Conservation (phyloP, 495 filamentous ascomycete genomes). For the Tetracladium setigerum region DNA sequence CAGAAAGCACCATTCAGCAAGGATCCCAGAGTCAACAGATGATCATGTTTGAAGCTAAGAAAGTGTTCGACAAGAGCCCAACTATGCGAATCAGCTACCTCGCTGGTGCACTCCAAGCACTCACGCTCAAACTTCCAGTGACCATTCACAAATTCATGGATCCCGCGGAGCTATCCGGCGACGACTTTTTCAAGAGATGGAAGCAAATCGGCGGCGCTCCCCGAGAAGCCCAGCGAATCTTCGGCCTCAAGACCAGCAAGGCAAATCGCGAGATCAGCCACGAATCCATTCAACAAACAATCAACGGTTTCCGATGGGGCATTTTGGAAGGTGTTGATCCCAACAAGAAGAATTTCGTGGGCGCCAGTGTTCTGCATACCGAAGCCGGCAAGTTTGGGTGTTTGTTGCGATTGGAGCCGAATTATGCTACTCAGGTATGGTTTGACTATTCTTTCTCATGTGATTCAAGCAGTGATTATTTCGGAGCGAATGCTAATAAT, state of each 20-base stretch:
- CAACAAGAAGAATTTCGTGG: slow-evolving; percentile 87
- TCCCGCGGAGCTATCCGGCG: slow-evolving; percentile 67
- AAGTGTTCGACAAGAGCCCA: slow-evolving; percentile 74
- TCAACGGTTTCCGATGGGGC: slow-evolving; percentile 83
- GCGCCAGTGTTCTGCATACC: slow-evolving; percentile 84
- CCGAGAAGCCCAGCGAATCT: slow-evolving; percentile 80
- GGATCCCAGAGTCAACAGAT: slow-evolving; percentile 84
- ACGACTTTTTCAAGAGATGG: slow-evolving; percentile 99
- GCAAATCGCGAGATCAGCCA: slow-evolving; percentile 43
- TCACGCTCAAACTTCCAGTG: slow-evolving; percentile 87
- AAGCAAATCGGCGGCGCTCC: slow-evolving; percentile 90
- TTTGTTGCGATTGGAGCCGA: slow-evolving; percentile 88
- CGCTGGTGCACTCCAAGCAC: slow-evolving; percentile 85
- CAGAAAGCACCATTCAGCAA: slow-evolving; percentile 71
- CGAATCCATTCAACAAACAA: slow-evolving; percentile 54
- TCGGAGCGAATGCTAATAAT: neutral
- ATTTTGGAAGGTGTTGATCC: slow-evolving; percentile 80
- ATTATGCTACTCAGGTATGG: slow-evolving; percentile 77
- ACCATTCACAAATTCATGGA: slow-evolving; percentile 95
- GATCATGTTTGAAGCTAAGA: slow-evolving; percentile 82
- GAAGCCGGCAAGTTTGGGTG: slow-evolving; percentile 88
- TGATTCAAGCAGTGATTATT: too few species aligned
- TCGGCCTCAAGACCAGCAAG: slow-evolving; percentile 48
- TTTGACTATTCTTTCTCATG: neutral
- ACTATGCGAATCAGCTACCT: slow-evolving; percentile 93